phyloP scores from a whole-genome alignment of 2,329 filamentous ascomycete species.

The Hymenoscyphus occultus region DNA sequence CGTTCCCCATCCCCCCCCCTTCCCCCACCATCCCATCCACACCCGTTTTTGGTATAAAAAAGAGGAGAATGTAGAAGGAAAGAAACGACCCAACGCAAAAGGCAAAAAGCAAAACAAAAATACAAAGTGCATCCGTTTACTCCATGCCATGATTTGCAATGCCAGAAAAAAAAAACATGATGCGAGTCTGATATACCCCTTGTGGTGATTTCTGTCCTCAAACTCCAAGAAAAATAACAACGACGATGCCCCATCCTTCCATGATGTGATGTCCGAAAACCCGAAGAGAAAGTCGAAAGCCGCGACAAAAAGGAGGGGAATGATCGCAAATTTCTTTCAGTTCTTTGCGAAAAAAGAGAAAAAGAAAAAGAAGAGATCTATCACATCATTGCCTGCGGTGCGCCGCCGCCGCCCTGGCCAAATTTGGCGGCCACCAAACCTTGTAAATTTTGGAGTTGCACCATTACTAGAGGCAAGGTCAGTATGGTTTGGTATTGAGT shows the following conservation, averaged over 20 bases:
- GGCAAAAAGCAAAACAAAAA: background rate
- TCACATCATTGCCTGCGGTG: conserved; percentile 24
- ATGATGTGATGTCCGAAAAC: background rate
- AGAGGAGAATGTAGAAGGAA: background rate
- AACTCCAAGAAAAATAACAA: background rate
- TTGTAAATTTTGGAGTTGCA: conserved; percentile 26
- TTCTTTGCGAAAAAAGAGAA: background rate
- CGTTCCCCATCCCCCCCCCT: background rate
- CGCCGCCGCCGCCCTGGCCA: conserved; percentile 13
- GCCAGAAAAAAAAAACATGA: conserved; percentile 5
- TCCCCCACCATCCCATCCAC: background rate
- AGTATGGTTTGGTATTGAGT: background rate
- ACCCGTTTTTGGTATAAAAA: background rate
- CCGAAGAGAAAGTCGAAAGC: background rate
- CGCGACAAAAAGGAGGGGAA: background rate
- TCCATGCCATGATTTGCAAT: conserved; percentile 2
- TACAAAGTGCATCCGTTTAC: background rate
- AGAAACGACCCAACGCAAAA: background rate
- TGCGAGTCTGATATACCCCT: conserved; percentile 3
- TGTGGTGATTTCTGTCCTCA: conserved; percentile 4
- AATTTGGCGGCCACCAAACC: conserved; percentile 21
- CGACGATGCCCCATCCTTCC: background rate
- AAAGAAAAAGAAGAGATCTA: conserved; percentile 1
- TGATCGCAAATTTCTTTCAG: background rate
- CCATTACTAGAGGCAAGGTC: conserved; percentile 18